Evolutionary conservation across 371 early-diverging fungal species (phyloP), one percentile per base, ranked within the genome.

Genomic region (Mucor lusitanicus): DNA sequence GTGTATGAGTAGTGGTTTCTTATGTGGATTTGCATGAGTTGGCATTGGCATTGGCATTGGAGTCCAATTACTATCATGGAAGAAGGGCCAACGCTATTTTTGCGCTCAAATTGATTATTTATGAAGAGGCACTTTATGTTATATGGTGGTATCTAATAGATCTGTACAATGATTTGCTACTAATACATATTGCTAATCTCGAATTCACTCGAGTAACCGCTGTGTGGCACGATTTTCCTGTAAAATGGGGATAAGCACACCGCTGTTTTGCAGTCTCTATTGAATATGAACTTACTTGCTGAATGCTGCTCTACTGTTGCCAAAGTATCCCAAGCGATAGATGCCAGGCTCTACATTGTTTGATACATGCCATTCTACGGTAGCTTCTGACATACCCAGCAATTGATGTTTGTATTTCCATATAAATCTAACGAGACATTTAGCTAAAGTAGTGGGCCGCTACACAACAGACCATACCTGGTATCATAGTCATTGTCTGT

Each of bases 401-500:
- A 74, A 17, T 40, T 68, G 69, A 37, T 54, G 42, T 15, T 63
- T 78, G 57, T 74, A 76, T 27, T 53, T 55, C 79, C 79, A 81
- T 35, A 68, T 69, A 46, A 81, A 81, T 59, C 78, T 73, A 60
- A 55, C 12, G 8, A 8, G 6, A 46, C 5, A 3, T 15, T 53
- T 12, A 53, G 25, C 25, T 15, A 0, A 0, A 27, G 27, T 6
- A 32, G 35, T 50, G 5, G 33, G 21, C 12, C 3, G 21, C 37
- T n/a, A 35, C 12, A 9, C 7, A 3, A 11, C 5, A 13, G 13
- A 27, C 8, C 12, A 28, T 64, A 79, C 74, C 74, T 67, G 3
- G 84, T 84, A 60, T 79, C 80, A 73, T 79, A 81, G 48, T 81
- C 80, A 57, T 82, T 61, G 64, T 84, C 84, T n/a, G 70, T 80